Evolutionary conservation across 352 stramenopile genomes (phyloP).

Genomic region (Globisporangium sylvaticum): DNA sequence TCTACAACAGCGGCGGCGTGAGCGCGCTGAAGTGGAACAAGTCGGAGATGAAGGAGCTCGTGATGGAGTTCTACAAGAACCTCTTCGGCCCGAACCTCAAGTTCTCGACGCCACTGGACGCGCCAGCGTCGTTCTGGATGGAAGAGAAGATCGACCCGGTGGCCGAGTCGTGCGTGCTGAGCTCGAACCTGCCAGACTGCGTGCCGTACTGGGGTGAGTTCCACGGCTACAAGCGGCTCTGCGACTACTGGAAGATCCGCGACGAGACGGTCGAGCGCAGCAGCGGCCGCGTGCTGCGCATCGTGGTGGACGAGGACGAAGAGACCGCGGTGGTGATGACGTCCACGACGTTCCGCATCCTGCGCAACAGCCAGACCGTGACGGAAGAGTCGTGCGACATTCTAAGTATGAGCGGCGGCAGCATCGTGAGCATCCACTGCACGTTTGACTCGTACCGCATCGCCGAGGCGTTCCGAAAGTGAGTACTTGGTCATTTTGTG

Average conservation of each 20-base stretch:
- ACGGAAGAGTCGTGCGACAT: constrained; percentile 87
- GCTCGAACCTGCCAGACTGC: constrained; percentile 81
- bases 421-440: constrained; percentile 83
- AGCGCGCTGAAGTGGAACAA: constrained; percentile 48
- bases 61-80: constrained; percentile 77
- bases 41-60: constrained; percentile 70
- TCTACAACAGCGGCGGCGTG: constrained; percentile 15
- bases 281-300: constrained; percentile 73
- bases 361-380: constrained; percentile 83
- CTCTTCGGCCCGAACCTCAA: constrained; percentile 74
- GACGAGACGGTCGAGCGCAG: constrained; percentile 84
- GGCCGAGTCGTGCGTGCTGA: constrained; percentile 66
- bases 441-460: constrained; percentile 87
- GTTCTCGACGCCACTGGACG: constrained; percentile 75
- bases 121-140: constrained; percentile 79
- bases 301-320: constrained; percentile 83
- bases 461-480: constrained; percentile 82
- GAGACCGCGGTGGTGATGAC: constrained; percentile 87
- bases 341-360: constrained; percentile 81
- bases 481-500: constrained; percentile 21
- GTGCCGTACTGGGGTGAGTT: constrained; percentile 88
- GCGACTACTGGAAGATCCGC: constrained; percentile 86
- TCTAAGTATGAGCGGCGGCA: constrained; percentile 64
- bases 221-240: constrained; percentile 83
- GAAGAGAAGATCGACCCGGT: constrained; percentile 80